Percentiles rank a stretch among this genome's conserved stretches.
Evolutionary conservation across 352 stramenopile species (phyloP).

Genomic region (Phytophthora idaei): DNA sequence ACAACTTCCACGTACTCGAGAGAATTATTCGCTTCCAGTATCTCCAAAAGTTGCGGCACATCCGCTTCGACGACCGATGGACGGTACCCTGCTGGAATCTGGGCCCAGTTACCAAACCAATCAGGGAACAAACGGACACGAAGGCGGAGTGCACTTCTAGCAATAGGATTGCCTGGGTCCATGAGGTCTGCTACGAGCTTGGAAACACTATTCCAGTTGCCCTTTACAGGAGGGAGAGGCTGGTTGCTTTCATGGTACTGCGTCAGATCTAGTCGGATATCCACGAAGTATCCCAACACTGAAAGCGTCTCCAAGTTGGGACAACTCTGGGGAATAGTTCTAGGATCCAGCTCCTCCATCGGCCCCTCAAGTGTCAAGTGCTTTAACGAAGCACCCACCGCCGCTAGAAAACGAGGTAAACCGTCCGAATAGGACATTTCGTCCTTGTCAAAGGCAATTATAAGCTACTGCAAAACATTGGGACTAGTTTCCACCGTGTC

Average conservation of each 20-base stretch:
- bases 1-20: no score
- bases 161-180: neutral
- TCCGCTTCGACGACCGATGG: neutral
- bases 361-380: constrained; percentile 8
- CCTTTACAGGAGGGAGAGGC: neutral
- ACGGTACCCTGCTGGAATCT: neutral
- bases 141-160: neutral
- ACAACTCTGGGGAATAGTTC: neutral
- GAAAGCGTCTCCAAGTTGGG: neutral
- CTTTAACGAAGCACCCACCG: constrained; percentile 14
- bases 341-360: neutral
- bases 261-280: neutral
- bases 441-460: constrained; percentile 8
- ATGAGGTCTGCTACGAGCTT: neutral
- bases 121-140: neutral
- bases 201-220: neutral
- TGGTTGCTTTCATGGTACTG: neutral
- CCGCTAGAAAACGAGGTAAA: constrained; percentile 7
- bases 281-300: neutral
- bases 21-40: neutral
- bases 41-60: neutral
- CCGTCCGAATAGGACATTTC: constrained; percentile 1
- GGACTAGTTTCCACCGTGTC: neutral
- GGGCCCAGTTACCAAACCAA: neutral
- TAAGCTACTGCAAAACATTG: neutral